Percentiles rank a stretch among this genome's conserved stretches.
phyloP scores from a whole-genome alignment of 805 yeast species.

The Lipomyces mesembrius region DNA sequence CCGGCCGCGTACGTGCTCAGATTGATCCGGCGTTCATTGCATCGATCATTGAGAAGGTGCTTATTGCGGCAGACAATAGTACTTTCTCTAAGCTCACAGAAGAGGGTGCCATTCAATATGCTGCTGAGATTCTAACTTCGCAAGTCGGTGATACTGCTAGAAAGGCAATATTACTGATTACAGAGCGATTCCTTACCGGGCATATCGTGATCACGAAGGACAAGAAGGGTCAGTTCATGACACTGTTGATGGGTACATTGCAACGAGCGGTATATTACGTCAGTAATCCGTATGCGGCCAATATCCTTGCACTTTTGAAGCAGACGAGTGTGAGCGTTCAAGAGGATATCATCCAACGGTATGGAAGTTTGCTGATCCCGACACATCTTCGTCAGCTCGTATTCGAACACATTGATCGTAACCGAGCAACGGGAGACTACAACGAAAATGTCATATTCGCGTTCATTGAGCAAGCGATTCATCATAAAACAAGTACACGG shows the following conservation, averaged over 20 bases:
- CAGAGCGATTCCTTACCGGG: slow-evolving; percentile 7
- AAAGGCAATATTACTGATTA: slow-evolving; percentile 5
- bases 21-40: slow-evolving; percentile 13
- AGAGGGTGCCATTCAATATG: slow-evolving; percentile 8
- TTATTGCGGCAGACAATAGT: neutral
- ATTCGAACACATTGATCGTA: slow-evolving; percentile 12
- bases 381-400: slow-evolving; percentile 11
- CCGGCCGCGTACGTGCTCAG: slow-evolving; percentile 5
- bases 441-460: neutral
- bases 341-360: slow-evolving; percentile 3
- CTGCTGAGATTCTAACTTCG: slow-evolving; percentile 1
- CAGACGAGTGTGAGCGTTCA: slow-evolving; percentile 2
- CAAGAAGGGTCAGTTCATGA: neutral
- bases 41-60: neutral
- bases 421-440: slow-evolving; percentile 18
- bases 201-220: neutral
- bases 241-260: slow-evolving; percentile 7
- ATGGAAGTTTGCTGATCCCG: neutral
- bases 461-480: neutral
- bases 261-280: slow-evolving; percentile 7
- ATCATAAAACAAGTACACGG: neutral
- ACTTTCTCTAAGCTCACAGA: slow-evolving; percentile 2
- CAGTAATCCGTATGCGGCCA: slow-evolving; percentile 3
- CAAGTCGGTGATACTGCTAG: slow-evolving; percentile 9
- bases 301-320: slow-evolving; percentile 3